Evolutionary conservation across 345 rosid genomes (phyloP), one percentile per base, ranked within the genome.

Genomic region (Lepidium sativum): DNA sequence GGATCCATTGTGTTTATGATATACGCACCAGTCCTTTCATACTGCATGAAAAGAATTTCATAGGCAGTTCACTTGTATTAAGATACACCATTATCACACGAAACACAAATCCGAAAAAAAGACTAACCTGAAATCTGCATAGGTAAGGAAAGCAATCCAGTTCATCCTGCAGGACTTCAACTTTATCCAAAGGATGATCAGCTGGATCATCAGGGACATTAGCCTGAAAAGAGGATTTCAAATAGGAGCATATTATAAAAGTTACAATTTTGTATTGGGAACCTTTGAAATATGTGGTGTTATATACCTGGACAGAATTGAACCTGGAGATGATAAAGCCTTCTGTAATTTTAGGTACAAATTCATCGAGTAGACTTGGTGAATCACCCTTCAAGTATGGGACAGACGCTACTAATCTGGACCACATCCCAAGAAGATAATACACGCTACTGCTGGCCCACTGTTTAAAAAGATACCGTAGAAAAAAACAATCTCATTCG

Each of bases 381-480:
- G 96, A 90, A 77, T 94, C 99, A 68, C 91, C 89, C 82, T 94
- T 94, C 78, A 94, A 73, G 72, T 88, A 90, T 18, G 97, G 99
- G 52, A 94, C 91, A 59, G 99, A 91, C 21, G 88, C 78, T 69
- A 90, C 99, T 80, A 90, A 75, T 80, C 96, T 86, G 44, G 97
- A 94, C 99, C 99, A 94, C 63, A 86, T 76, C 40, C 99, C 99
- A 71, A 94, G 71, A 54, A 94, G 95, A 75, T 91, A 88, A 82
- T 95, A 95, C 53, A 95, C 97, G 60, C 99, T 95, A 82, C 97
- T 95, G 76, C 96, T 95, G 69, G 99, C 99, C 99, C 99, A 95
- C 99, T 91, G 80, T 62, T 53, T 25, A 25, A 25, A 4, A 25
- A 55, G 20, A 42, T 41, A 54, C 23, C 37, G 62, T 5, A 27